Evolutionary conservation across 73 alveolate species (phyloP).

Genomic region (Tetrahymena borealis): DNA sequence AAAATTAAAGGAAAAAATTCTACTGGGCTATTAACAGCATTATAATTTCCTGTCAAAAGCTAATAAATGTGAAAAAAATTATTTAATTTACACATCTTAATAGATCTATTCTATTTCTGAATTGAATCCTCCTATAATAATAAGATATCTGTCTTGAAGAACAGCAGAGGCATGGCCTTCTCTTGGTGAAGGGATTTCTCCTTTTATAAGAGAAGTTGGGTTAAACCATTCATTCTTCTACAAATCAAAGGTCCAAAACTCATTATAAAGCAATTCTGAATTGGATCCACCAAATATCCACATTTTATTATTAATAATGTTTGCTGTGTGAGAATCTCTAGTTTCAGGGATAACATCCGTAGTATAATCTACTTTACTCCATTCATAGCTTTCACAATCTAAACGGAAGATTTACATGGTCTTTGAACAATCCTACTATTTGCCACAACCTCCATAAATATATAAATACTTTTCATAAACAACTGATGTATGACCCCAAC

Average conservation of each 20-base stretch:
- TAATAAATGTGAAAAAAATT: neutral
- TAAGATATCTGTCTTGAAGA: neutral
- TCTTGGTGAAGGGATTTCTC: neutral
- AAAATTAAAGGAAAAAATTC: too few relatives aligned
- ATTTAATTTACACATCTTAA: neutral
- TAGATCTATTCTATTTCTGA: slow-evolving; percentile 2
- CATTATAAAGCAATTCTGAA: slow-evolving; percentile 22
- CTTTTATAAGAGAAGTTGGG: neutral
- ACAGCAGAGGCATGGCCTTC: slow-evolving; percentile 44
- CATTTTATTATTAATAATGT: slow-evolving; percentile 8
- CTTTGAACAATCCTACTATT: slow-evolving; percentile 12
- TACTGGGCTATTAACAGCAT: too few relatives aligned
- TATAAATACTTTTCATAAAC: slow-evolving; percentile 34
- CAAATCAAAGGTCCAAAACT: slow-evolving; percentile 39
- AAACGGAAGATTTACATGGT: slow-evolving; percentile 21
- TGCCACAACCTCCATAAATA: slow-evolving; percentile 43
- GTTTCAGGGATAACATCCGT: slow-evolving; percentile 13
- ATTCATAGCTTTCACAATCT: slow-evolving; percentile 31
- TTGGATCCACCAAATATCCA: slow-evolving; percentile 38
- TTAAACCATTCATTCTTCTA: slow-evolving; percentile 28
- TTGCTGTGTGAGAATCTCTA: slow-evolving; percentile 41
- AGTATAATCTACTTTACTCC: slow-evolving; percentile 27
- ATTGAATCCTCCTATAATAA: slow-evolving; percentile 38
- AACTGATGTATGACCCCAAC: slow-evolving; percentile 48
- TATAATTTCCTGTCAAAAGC: neutral